Conservation (phyloP, 106 monocot species). For the Acanthochlamys bracteata region DNA sequence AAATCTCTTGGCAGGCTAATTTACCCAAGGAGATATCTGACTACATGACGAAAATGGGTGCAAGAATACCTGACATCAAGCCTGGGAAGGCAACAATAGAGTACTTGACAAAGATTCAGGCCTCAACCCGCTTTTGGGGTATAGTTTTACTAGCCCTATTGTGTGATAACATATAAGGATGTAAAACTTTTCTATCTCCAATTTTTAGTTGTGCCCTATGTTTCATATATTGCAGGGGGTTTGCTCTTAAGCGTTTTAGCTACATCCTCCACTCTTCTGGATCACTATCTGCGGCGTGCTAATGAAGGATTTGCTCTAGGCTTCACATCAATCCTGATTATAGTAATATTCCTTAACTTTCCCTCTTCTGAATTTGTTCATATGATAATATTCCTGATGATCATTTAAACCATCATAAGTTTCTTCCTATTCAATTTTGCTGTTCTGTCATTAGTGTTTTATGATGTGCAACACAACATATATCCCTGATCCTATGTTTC, state of each 20-base stretch:
- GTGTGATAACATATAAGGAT: no score
- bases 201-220: no score
- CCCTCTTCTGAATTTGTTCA: background rate
- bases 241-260: conserved; percentile 69
- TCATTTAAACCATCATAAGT: no score
- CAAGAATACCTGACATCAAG: conserved; percentile 88
- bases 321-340: conserved; percentile 95
- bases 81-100: conserved; percentile 88
- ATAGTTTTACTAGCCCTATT: background rate
- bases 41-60: conserved; percentile 96
- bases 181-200: no score
- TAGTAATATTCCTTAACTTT: conserved; percentile 41
- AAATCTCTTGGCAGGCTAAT: conserved; percentile 80
- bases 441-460: no score
- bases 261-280: conserved; percentile 78
- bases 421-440: no score
- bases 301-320: conserved; percentile 81
- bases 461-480: no score
- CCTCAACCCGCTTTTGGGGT: conserved; percentile 99
- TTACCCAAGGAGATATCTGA: conserved; percentile 97
- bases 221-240: conserved; percentile 38
- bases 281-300: conserved; percentile 64
- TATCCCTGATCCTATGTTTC: no score
- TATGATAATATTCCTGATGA: background rate
- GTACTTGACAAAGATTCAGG: conserved; percentile 86